Evolutionary conservation across 441 rosid species (phyloP), one percentile per base, ranked within the genome.

Genomic region (Biscutella auriculata): DNA sequence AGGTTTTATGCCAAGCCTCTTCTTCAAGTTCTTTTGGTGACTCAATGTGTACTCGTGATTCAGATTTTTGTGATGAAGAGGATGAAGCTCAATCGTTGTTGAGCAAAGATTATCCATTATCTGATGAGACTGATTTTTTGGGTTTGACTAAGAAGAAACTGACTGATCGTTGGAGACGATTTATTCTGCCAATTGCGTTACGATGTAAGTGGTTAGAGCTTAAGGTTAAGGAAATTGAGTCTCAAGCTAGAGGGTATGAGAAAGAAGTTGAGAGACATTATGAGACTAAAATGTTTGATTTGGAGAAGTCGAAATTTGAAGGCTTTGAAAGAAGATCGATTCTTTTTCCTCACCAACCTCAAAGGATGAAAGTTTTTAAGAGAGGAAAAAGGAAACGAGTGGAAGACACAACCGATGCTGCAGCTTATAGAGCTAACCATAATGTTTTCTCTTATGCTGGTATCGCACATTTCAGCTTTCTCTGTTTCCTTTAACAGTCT

Each of bases 151-250:
- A 76, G 77, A 84, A 72, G 75, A 81, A 74, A 76, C 42, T 79
- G 67, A 82, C 81, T 0, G 87, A 82, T 63, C 80, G 79, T 29
- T 91, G 96, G 96, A 73, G 68, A 67, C 70, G 70, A 45, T 82
- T 81, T 59, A 65, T 76, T 62, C 82, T 55, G 36, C 88, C 95
- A 30, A 17, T 85, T 9, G 63, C 51, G 82, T 85, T 93, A 96
- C 73, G 88, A 23, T 85, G 88, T 33, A 85, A 80, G 77, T 88
- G 96, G 96, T 40, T 80, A 43, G 96, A 91, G 69, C 69, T 88
- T 61, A 85, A 71, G 68, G 72, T 80, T 41, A 82, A 68, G 34
- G 79, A 81, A 66, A 34, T 85, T 25, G 72, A 73, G 55, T 65
- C 82, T 47, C 91, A 69, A 66, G 87, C 87, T 13, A 70, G 21